These are phyloP conservation scores for Epichloe amarillans DNA, from an alignment of 2,329 filamentous ascomycete genomes.

Conservation along the genomic window DNA sequence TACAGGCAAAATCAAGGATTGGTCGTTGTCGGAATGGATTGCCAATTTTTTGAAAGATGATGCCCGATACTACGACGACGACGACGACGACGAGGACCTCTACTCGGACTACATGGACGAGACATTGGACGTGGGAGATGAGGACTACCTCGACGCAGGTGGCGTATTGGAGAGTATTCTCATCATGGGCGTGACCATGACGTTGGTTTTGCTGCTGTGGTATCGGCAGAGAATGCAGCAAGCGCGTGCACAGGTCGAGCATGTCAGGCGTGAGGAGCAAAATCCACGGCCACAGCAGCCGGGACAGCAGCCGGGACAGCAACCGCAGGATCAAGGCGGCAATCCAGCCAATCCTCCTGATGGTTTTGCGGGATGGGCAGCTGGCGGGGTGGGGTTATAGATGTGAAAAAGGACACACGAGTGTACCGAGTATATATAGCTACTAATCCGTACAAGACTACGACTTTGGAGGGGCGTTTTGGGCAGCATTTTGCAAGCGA, in stretches of 20 bases:
- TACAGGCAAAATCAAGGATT: conserved; percentile 54
- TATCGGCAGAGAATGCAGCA: conserved; percentile 62
- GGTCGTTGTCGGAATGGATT: conserved; percentile 77
- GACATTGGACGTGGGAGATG: conserved; percentile 39
- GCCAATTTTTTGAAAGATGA: conserved; percentile 68
- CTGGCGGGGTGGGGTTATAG: conserved; percentile 22
- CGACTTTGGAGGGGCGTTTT: conserved; percentile 5
- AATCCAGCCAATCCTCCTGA: conserved; percentile 10
- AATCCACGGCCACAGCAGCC: conserved; percentile 2
- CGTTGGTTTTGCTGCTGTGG: conserved; percentile 66
- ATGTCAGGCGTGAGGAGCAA: conserved; percentile 12
- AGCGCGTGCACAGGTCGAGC: conserved; percentile 27
- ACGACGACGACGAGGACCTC: conserved; percentile 40
- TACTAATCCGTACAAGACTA: not conserved
- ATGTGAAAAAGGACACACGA: not conserved
- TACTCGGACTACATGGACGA: conserved; percentile 41
- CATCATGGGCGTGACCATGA: conserved; percentile 64
- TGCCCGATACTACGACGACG: conserved; percentile 50
- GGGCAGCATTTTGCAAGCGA: conserved; percentile 6
- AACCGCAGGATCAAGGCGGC: not conserved
- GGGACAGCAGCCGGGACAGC: conserved; percentile 3
- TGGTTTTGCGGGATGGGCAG: conserved; percentile 22
- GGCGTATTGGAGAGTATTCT: conserved; percentile 73
- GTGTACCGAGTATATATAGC: conserved; percentile 4
- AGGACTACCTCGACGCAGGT: conserved; percentile 56